phyloP scores from a whole-genome alignment of 2,329 filamentous ascomycete genomes.

The Fusarium neocosmosporiellum region DNA sequence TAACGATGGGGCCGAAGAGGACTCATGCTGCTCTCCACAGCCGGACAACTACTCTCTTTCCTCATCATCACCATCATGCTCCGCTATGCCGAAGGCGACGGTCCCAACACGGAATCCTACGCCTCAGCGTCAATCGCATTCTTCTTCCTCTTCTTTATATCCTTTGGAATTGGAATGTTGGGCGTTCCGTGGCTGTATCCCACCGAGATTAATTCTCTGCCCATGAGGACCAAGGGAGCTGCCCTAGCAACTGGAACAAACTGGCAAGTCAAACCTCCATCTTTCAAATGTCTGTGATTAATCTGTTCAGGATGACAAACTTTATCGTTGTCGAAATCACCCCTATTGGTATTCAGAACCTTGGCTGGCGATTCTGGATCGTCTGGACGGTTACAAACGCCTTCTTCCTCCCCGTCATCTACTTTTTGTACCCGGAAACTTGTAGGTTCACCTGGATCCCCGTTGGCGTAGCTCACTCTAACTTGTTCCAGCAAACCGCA shows the following conservation, averaged over 20 bases:
- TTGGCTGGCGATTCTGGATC: conserved; percentile 64
- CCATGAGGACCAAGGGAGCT: conserved; percentile 46
- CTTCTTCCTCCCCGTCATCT: conserved; percentile 58
- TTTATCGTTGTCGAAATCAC: conserved; percentile 51
- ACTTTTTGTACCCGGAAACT: conserved; percentile 62
- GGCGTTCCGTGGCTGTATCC: conserved; percentile 47
- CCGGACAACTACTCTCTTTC: conserved; percentile 24
- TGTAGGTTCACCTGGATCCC: neutral
- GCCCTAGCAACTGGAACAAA: conserved; percentile 32
- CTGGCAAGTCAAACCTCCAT: conserved; percentile 2
- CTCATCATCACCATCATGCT: conserved; percentile 29
- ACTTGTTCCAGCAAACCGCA: conserved; percentile 31
- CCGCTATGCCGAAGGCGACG: conserved; percentile 10
- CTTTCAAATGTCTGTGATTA: neutral
- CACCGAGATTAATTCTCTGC: conserved; percentile 49
- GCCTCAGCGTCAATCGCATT: conserved; percentile 20
- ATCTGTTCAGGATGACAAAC: conserved; percentile 35
- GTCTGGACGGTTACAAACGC: conserved; percentile 62
- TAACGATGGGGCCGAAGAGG: conserved; percentile 22
- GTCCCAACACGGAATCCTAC: neutral
- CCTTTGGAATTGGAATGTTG: conserved; percentile 29
- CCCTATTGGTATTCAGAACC: conserved; percentile 52
- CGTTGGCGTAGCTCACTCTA: fast-evolving
- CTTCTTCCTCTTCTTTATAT: conserved; percentile 34
- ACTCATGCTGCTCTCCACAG: conserved; percentile 27